Percentiles rank a stretch among this genome's conserved stretches.
These are phyloP conservation scores for Hyphopichia homilentoma DNA, from an alignment of 805 yeast genomes.

Conservation along the genomic window DNA sequence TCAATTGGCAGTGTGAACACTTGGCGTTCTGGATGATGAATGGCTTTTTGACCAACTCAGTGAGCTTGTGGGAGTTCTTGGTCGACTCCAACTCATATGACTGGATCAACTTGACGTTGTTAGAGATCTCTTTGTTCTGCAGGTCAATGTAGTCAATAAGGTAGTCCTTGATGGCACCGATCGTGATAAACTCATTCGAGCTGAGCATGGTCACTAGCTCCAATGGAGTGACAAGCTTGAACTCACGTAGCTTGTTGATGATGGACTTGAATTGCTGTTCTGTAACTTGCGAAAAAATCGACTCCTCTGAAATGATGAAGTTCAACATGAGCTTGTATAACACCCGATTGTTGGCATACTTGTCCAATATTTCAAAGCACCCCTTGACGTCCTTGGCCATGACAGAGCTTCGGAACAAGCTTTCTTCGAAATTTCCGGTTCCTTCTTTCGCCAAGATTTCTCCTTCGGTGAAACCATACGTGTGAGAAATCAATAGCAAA, in stretches of 20 bases:
- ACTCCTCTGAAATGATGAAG: conserved; percentile 55
- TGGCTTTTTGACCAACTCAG: conserved; percentile 43
- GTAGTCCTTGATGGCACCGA: conserved; percentile 70
- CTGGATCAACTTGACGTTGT: conserved; percentile 60
- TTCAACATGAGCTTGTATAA: conserved; percentile 63
- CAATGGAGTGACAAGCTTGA: conserved; percentile 61
- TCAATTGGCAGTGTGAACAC: conserved; percentile 63
- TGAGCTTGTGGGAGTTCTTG: conserved; percentile 50
- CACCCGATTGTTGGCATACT: conserved; percentile 64
- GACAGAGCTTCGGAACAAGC: conserved; percentile 63
- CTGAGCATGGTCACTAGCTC: conserved; percentile 74
- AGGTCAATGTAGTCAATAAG: conserved; percentile 57
- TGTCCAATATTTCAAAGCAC: conserved; percentile 54
- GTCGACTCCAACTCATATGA: conserved; percentile 67
- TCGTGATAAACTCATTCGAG: conserved; percentile 56
- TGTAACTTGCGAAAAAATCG: conserved; percentile 49
- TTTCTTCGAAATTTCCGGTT: conserved; percentile 49
- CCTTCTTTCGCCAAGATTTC: conserved; percentile 39
- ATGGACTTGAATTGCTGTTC: conserved; percentile 45
- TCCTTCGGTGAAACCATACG: conserved; percentile 52
- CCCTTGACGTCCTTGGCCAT: conserved; percentile 53
- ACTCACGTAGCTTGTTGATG: conserved; percentile 48
- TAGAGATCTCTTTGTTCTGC: conserved; percentile 62
- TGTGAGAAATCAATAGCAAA: conserved; percentile 53
- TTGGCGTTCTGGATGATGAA: conserved; percentile 56